Evolutionary conservation across 805 yeast species (phyloP), one percentile per base, ranked within the genome.

Genomic region (Nakazawaea laoshanensis): DNA sequence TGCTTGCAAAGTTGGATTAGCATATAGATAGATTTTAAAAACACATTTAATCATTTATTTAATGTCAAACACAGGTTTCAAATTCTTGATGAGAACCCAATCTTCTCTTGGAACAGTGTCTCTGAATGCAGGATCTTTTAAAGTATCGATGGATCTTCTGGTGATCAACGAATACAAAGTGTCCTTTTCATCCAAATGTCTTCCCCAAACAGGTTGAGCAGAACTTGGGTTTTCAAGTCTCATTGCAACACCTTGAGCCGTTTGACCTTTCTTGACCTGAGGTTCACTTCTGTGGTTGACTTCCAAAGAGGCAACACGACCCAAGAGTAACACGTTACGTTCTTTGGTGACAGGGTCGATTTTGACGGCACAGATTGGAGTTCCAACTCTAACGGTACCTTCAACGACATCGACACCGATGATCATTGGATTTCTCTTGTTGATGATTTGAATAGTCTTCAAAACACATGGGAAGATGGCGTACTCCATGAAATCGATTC

Each of bases 391-490:
- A 27, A 92, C 70, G 29, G 81, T 67, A 50, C 99, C 99, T 54
- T 92, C 97, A 28, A 74, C 58, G 39, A 92, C 95, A 55, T 92
- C 99, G 38, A 92, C 97, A 76, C 99, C 99, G 52, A 92, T 84
- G 53, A 92, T 88, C 97, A 92, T 92, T 42, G 99, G 99, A 58
- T 88, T 86, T 63, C 98, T 84, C 67, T 89, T 89, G 77, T 92
- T 92, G 59, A 92, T 92, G 53, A 92, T 85, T 66, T 92, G 97
- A 45, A 92, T 60, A 12, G 96, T 92, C 61, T 85, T 84, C 63
- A 92, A 63, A 21, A 89, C 96, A 68, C 94, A 82, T 47, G 99
- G 99, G 77, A 77, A 88, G 31, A 83, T 82, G 29, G 97, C 98
- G 48, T 72, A 82, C 48, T 78, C 89, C 61, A 79, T 65, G 61